A percentile compares a stretch with the other conserved stretches of the same genome.
Conservation (phyloP, 1,284 basidiomycete species). For the Papiliotrema flavescens region DNA sequence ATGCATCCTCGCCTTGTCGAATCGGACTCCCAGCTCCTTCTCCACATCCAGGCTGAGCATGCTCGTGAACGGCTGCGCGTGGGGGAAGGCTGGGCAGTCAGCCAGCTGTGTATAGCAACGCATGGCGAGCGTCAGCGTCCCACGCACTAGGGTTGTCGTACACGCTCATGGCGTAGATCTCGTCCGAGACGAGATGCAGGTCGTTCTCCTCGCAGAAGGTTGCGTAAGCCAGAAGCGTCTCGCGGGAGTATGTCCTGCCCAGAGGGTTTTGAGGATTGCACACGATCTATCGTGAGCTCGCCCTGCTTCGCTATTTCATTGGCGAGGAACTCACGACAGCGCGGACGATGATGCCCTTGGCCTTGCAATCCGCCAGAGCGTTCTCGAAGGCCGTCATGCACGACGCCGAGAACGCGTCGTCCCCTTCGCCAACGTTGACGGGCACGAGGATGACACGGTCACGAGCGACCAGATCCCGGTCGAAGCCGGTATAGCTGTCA, state of each 20-base stretch:
- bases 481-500: conserved; percentile 44
- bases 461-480: conserved; percentile 41
- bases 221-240: conserved; percentile 49
- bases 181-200: conserved; percentile 50
- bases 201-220: conserved; percentile 50
- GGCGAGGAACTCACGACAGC: conserved; percentile 38
- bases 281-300: conserved; percentile 31
- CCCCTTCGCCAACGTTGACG: conserved; percentile 36
- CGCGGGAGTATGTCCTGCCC: conserved; percentile 45
- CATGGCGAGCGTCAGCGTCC: too few species aligned
- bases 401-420: conserved; percentile 27
- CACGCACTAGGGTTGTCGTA: conserved; percentile 37
- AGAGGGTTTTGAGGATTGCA: conserved; percentile 52
- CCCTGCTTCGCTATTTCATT: too few species aligned
- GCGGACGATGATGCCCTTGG: conserved; percentile 26
- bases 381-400: conserved; percentile 28
- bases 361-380: conserved; percentile 24
- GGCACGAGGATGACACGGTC: conserved; percentile 34
- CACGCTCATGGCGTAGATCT: conserved; percentile 51
- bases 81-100: conserved; percentile 20
- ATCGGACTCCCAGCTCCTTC: conserved; percentile 44
- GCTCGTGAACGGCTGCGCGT: conserved; percentile 45
- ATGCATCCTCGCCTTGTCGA: conserved; percentile 47
- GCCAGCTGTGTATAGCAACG: not conserved
- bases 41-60: conserved; percentile 48